Evolutionary conservation across 2,329 filamentous ascomycete species (phyloP).

Genomic region (Taxawa tesnikishii): DNA sequence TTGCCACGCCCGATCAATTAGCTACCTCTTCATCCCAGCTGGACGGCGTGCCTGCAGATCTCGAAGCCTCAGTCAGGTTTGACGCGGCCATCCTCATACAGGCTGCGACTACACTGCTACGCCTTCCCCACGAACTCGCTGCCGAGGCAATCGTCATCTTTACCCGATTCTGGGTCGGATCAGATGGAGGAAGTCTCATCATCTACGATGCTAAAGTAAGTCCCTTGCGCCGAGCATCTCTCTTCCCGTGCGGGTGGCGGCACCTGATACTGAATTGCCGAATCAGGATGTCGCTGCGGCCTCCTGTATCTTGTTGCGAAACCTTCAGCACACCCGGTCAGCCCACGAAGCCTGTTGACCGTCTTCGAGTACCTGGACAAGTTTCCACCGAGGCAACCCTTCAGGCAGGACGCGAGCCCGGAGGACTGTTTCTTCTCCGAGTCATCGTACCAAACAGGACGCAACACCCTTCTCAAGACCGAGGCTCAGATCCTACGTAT

Average conservation of each 20-base stretch:
- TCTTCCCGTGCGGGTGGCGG: too few relatives aligned
- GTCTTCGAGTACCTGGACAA: slow-evolving; percentile 74
- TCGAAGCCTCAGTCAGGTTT: slow-evolving; percentile 62
- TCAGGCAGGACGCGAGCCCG: slow-evolving; percentile 1
- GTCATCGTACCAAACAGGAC: slow-evolving; percentile 53
- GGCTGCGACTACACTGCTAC: slow-evolving; percentile 66
- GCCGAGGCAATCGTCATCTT: slow-evolving; percentile 76
- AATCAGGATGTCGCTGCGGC: slow-evolving; percentile 68
- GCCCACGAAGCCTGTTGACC: slow-evolving; percentile 69
- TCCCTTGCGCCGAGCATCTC: not conserved
- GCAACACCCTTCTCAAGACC: slow-evolving; percentile 53
- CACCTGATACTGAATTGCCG: slow-evolving; percentile 4
- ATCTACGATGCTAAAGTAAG: slow-evolving; percentile 42
- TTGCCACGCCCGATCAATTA: slow-evolving; percentile 62
- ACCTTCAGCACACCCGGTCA: slow-evolving; percentile 62
- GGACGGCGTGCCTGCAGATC: slow-evolving; percentile 49
- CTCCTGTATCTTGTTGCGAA: slow-evolving; percentile 73
- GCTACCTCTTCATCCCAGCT: slow-evolving; percentile 41
- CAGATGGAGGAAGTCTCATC: slow-evolving; percentile 35
- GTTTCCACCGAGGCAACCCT: slow-evolving; percentile 33
- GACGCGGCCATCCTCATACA: slow-evolving; percentile 63
- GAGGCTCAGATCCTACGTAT: slow-evolving; percentile 67
- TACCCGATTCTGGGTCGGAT: slow-evolving; percentile 64
- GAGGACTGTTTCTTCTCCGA: slow-evolving; percentile 38
- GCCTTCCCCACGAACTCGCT: slow-evolving; percentile 74